Base-by-base conservation (phyloP, 1,139 yeast species). In the Sporopachydermia cereana region DNA sequence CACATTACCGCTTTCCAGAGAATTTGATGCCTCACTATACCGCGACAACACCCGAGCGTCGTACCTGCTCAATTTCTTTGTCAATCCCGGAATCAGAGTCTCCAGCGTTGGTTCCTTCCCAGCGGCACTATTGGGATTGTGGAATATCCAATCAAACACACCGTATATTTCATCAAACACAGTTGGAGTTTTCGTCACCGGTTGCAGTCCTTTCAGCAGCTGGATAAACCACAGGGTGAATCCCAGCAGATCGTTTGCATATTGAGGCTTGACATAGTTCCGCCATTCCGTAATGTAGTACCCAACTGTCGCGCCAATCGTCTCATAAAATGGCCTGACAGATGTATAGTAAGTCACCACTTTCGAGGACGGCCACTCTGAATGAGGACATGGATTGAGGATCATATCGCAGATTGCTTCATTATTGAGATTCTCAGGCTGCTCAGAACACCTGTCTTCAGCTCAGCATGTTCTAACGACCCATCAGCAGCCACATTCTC, bases 191-290 rank as follows among this genome's bases (percentile, higher is more conserved):
- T 34, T 34, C 22, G 39, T 34, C 7, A n/a, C 39, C 5, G 39
- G 39, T n/a, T 34, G 39, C 5, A 34, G 17, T 16, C 39, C 39
- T 20, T 34, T 34, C 22, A 34, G 39, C 39, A 34, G 9, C 22
- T 34, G 39, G 5, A 34, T 34, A 34, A 34, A 34, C 39, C 39
- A 34, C 39, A 34, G 17, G 9, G 39, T 34, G 22, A 34, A 34
- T 16, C 39, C 39, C 22, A 34, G 22, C 5, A 34, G 39, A 34
- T 34, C 39, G 22, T 34, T n/a, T 7, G 7, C 12, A 21, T 34
- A 34, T n/a, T 7, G 18, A 34, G 22, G 12, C 5, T n/a, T 34
- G 22, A 34, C 39, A 21, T 16, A 9, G 22, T 34, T 34, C 22
- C 39, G 18, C 39, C 39, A 34, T 34, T 34, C 39, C 22, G 39